A percentile compares a stretch with the other conserved stretches of the same genome.
phyloP scores from a whole-genome alignment of 306 rosid species.

The Dryas alaskensis region DNA sequence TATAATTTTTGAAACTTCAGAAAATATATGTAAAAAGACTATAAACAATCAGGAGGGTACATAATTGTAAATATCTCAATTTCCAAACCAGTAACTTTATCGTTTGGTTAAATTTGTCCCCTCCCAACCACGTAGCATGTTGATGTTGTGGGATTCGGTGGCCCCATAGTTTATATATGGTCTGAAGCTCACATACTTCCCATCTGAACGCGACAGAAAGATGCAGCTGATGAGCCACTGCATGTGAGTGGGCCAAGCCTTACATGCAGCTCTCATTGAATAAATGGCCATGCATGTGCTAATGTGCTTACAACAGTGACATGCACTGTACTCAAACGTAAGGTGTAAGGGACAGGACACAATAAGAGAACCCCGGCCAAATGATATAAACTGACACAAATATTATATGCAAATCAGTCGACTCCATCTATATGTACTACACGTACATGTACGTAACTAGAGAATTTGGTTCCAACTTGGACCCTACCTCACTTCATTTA shows the following conservation, averaged over 20 bases:
- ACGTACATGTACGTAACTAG: too few species aligned
- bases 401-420: not conserved
- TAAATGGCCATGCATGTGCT: not conserved
- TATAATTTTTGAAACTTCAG: too few species aligned
- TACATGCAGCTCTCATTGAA: not conserved
- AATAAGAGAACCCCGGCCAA: not conserved
- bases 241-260: constrained; percentile 13
- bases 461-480: not conserved
- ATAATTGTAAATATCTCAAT: too few species aligned
- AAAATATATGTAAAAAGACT: too few species aligned
- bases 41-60: too few species aligned
- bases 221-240: not conserved
- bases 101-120: not conserved
- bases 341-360: not conserved
- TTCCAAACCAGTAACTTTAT: too few species aligned
- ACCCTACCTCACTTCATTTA: too few species aligned
- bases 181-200: not conserved
- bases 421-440: too few species aligned
- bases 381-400: not conserved
- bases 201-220: constrained; percentile 5
- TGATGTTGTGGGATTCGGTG: too few species aligned
- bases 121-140: not conserved
- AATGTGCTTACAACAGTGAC: not conserved
- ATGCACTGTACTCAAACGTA: not conserved
- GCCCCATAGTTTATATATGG: not conserved